Percentiles rank a stretch among this genome's conserved stretches.
Conservation (phyloP, 805 yeast genomes). For the Metschnikowia rubicola region DNA sequence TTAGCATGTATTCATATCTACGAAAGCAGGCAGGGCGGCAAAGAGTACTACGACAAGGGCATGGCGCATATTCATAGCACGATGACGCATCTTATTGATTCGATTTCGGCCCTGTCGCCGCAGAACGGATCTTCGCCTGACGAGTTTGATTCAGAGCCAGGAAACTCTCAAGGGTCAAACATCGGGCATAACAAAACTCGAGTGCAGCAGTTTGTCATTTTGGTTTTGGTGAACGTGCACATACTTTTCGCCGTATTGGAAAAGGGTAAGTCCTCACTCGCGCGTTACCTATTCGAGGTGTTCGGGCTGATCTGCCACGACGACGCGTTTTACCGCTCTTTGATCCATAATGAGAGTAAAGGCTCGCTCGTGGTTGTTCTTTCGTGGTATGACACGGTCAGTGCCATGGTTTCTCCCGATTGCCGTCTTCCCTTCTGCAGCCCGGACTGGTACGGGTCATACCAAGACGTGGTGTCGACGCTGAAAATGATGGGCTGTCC, state of each 20-base stretch:
- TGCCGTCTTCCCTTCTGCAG: constrained; percentile 53
- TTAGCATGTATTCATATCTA: constrained; percentile 56
- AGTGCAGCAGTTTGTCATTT: constrained; percentile 37
- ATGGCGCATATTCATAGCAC: constrained; percentile 53
- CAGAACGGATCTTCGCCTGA: constrained; percentile 8
- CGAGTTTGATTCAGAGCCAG: neutral
- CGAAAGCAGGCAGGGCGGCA: constrained; percentile 47
- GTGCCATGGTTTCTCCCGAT: constrained; percentile 55
- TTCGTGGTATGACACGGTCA: constrained; percentile 58
- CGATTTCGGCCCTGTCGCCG: constrained; percentile 24
- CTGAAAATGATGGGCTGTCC: constrained; percentile 60
- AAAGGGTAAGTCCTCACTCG: constrained; percentile 51
- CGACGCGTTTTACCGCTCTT: constrained; percentile 34
- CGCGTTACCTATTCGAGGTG: constrained; percentile 46
- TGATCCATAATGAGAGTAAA: constrained; percentile 46
- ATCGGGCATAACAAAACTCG: constrained; percentile 1
- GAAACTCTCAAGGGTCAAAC: neutral
- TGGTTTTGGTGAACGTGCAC: constrained; percentile 53
- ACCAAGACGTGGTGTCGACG: constrained; percentile 43
- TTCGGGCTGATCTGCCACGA: constrained; percentile 50
- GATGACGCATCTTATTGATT: constrained; percentile 51
- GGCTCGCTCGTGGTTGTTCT: constrained; percentile 48
- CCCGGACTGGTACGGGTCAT: constrained; percentile 50
- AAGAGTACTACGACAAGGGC: constrained; percentile 50
- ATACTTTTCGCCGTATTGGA: constrained; percentile 51